Percentiles rank a stretch among this genome's conserved stretches.
These are phyloP conservation scores for Uronychia setigera DNA, from an alignment of 73 alveolate genomes.

Conservation along the genomic window DNA sequence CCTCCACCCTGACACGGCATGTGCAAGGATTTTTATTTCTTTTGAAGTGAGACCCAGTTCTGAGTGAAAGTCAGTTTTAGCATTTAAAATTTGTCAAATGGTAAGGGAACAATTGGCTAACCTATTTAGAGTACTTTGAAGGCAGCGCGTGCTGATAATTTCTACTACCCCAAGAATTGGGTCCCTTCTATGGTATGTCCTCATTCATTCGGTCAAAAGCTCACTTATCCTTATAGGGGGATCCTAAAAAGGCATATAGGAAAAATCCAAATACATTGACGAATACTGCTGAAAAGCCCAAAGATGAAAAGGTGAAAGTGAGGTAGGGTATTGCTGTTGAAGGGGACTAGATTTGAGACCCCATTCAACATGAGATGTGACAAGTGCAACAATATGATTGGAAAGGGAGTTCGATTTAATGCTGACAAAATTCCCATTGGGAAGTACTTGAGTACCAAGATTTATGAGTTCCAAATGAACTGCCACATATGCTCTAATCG, in stretches of 20 bases:
- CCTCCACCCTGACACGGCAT: too few relatives aligned
- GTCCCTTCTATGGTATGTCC: constrained; percentile 43
- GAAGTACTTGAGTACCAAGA: constrained; percentile 53
- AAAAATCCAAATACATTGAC: constrained; percentile 11
- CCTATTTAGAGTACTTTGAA: too few relatives aligned
- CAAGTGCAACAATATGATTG: constrained; percentile 40
- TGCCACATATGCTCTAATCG: constrained; percentile 47
- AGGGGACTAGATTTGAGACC: constrained; percentile 47
- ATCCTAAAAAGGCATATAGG: constrained; percentile 8
- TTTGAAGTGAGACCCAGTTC: too few relatives aligned
- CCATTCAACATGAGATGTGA: constrained; percentile 58
- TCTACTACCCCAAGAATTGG: constrained; percentile 46
- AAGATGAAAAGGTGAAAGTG: background rate
- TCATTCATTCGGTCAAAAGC: too few relatives aligned
- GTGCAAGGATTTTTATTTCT: too few relatives aligned
- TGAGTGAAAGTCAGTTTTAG: too few relatives aligned
- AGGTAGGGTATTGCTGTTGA: background rate
- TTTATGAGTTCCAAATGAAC: constrained; percentile 54
- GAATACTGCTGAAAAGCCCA: background rate
- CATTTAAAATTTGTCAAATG: too few relatives aligned
- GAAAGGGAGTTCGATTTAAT: constrained; percentile 65
- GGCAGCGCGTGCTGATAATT: constrained; percentile 63
- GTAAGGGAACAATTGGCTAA: too few relatives aligned
- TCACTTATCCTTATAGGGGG: background rate
- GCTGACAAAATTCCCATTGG: constrained; percentile 60